Evolutionary conservation across 164 flowering plant genomes (phyloP).

Genomic region (Annona cherimola): DNA sequence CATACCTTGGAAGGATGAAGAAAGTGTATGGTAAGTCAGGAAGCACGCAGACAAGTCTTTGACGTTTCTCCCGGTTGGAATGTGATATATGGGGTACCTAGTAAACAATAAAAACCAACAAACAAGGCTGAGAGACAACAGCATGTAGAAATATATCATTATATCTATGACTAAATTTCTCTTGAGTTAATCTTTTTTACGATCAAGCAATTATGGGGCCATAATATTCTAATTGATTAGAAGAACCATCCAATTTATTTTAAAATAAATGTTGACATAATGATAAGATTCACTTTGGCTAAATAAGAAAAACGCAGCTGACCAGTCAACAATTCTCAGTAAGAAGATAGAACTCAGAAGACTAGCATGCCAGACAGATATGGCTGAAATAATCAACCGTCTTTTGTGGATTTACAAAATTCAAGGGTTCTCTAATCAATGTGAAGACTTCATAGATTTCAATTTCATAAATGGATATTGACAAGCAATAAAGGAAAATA

Average conservation of each 20-base stretch:
- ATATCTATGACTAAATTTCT: not conserved
- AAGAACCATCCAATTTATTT: not conserved
- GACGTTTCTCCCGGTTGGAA: slow-evolving; percentile 33
- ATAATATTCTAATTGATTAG: not conserved
- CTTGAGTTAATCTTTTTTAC: not conserved
- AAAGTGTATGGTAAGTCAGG: slow-evolving; percentile 62
- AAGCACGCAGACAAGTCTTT: slow-evolving; percentile 54
- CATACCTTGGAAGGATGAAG: slow-evolving; percentile 60
- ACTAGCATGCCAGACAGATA: not conserved
- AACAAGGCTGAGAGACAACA: not conserved
- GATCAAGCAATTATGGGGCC: not conserved
- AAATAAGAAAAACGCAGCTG: not conserved
- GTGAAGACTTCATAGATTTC: not conserved
- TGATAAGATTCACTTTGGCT: no score
- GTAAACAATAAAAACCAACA: not conserved
- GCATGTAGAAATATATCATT: not conserved
- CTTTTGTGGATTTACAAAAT: not conserved
- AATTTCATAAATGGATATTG: not conserved
- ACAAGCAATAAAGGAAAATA: not conserved
- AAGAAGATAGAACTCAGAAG: not conserved
- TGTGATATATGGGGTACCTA: slow-evolving; percentile 73
- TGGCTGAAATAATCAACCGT: not conserved
- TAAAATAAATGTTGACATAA: no score
- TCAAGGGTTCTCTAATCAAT: not conserved
- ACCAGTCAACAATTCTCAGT: not conserved